Percentiles rank a stretch among this genome's conserved stretches.
Conservation (phyloP, 768 basidiomycete species). For the Arthromyces matolae region DNA sequence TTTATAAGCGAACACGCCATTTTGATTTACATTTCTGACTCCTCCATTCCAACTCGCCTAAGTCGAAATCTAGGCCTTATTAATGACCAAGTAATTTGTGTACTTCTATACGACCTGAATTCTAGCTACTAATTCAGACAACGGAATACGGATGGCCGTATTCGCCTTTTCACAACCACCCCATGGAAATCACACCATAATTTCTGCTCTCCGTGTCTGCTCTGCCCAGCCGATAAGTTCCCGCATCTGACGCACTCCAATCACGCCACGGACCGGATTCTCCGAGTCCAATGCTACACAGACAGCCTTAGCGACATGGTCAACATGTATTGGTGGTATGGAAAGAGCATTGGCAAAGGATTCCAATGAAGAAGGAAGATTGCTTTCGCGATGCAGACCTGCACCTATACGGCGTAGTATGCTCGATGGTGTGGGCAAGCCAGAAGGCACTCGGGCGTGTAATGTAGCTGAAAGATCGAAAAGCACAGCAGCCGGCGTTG, state of each 20-base stretch:
- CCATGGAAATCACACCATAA: slow-evolving; percentile 2
- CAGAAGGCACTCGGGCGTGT: slow-evolving; percentile 55
- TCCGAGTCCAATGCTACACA: slow-evolving; percentile 55
- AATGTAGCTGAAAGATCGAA: slow-evolving; percentile 77
- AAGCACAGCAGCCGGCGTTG: slow-evolving; percentile 78
- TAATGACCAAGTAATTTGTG: no score
- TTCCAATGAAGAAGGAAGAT: slow-evolving; percentile 42
- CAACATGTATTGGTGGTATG: slow-evolving; percentile 93
- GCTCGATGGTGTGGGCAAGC: slow-evolving; percentile 61
- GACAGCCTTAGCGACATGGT: slow-evolving; percentile 87
- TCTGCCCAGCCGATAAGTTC: slow-evolving; percentile 65
- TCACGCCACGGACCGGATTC: slow-evolving; percentile 54
- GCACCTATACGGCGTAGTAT: slow-evolving; percentile 53
- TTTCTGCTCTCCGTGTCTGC: neutral
- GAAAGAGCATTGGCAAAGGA: slow-evolving; percentile 75
- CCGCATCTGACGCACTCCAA: slow-evolving; percentile 72
- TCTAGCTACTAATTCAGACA: no score
- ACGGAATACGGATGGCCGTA: no score
- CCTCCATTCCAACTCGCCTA: no score
- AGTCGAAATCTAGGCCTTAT: no score
- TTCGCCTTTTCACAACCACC: neutral
- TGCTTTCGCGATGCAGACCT: slow-evolving; percentile 25
- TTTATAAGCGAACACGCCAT: slow-evolving; percentile 3
- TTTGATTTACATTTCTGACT: slow-evolving; percentile 4
- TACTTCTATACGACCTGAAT: no score